phyloP scores from a whole-genome alignment of 495 filamentous ascomycete genomes.

The Lophiotrema nucula region DNA sequence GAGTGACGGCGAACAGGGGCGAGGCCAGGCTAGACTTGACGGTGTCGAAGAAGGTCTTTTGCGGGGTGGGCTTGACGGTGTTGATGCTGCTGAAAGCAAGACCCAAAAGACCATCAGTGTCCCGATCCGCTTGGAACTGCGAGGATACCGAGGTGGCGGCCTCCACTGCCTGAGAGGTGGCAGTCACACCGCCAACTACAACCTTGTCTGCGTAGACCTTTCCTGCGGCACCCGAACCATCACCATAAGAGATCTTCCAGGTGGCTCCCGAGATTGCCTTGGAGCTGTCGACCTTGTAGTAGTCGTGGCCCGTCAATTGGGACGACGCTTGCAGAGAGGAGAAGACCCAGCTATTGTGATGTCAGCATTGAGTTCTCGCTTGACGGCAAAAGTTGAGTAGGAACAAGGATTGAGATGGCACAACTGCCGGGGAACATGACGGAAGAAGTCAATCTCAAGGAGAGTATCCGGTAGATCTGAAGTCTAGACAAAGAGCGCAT shows the following conservation, averaged over 20 bases:
- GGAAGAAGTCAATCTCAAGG: neutral
- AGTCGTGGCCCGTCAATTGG: constrained; percentile 56
- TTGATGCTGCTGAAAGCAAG: constrained; percentile 71
- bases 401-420: neutral
- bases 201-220: constrained; percentile 71
- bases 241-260: constrained; percentile 73
- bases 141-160: constrained; percentile 60
- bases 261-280: constrained; percentile 52
- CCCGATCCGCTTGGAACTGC: constrained; percentile 57
- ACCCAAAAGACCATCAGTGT: constrained; percentile 70
- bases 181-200: constrained; percentile 62
- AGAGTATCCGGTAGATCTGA: constrained; percentile 1
- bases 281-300: constrained; percentile 56
- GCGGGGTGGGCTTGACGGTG: constrained; percentile 58
- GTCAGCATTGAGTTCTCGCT: constrained; percentile 11
- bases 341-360: constrained; percentile 34
- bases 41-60: constrained; percentile 74
- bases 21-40: constrained; percentile 56
- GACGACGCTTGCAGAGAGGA: constrained; percentile 34
- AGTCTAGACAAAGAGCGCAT: neutral
- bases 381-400: neutral
- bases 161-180: constrained; percentile 66
- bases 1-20: constrained; percentile 67
- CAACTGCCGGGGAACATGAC: constrained; percentile 3
- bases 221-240: constrained; percentile 63